Percentiles rank a stretch among this genome's conserved stretches.
phyloP scores from a whole-genome alignment of 2,329 filamentous ascomycete genomes.

The Ophiostoma australiae region DNA sequence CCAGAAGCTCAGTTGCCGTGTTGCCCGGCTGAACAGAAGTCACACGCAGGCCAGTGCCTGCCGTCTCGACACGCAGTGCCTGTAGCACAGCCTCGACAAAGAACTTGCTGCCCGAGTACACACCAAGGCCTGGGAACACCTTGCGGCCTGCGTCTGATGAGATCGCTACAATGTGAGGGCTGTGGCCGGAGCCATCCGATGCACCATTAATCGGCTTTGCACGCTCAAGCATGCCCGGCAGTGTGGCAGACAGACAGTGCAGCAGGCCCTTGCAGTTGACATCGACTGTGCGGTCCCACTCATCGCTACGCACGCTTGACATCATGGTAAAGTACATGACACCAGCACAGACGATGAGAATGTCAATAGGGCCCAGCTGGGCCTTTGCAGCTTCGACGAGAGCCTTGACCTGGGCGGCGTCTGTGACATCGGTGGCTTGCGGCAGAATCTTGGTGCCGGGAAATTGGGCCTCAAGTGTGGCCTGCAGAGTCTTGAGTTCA shows the following conservation, averaged over 20 bases:
- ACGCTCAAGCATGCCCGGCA: constrained; percentile 67
- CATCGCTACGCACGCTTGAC: constrained; percentile 66
- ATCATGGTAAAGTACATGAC: constrained; percentile 91
- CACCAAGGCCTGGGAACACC: constrained; percentile 73
- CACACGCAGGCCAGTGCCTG: constrained; percentile 65
- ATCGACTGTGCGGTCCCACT: constrained; percentile 78
- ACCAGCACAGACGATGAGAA: constrained; percentile 73
- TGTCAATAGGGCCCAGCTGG: constrained; percentile 67
- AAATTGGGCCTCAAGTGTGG: constrained; percentile 44
- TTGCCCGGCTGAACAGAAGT: constrained; percentile 75
- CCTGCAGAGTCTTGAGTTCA: constrained; percentile 63
- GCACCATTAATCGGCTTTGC: constrained; percentile 37
- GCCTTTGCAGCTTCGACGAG: constrained; percentile 56
- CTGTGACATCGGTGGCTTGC: constrained; percentile 68
- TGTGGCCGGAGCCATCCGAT: neutral
- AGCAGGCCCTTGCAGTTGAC: constrained; percentile 82
- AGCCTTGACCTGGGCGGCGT: constrained; percentile 58
- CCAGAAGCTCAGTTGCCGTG: constrained; percentile 65
- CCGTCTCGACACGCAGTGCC: constrained; percentile 68
- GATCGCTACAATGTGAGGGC: constrained; percentile 66
- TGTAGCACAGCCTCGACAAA: constrained; percentile 82
- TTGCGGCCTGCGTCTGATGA: constrained; percentile 78
- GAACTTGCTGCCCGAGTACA: constrained; percentile 77
- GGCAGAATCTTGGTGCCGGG: constrained; percentile 61
- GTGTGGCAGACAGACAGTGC: constrained; percentile 63